Evolutionary conservation across 495 filamentous ascomycete genomes (phyloP).

Genomic region (Trypethelium eluteriae): DNA sequence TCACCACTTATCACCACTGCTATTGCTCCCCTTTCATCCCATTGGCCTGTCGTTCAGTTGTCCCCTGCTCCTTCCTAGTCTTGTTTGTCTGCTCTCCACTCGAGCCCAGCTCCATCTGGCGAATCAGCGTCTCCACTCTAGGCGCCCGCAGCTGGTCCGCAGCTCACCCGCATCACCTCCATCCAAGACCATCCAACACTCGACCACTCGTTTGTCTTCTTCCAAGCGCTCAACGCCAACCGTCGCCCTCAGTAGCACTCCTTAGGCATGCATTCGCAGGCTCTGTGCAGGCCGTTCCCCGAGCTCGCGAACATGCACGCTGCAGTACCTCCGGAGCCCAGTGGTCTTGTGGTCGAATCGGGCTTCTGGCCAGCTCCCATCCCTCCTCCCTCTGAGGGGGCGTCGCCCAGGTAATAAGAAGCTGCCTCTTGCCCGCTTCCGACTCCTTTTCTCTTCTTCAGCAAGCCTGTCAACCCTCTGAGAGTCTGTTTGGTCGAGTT

Average conservation of each 20-base stretch:
- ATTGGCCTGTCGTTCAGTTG: neutral
- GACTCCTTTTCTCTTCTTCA: constrained; percentile 28
- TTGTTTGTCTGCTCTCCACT: neutral
- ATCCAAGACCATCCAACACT: neutral
- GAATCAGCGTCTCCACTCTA: neutral
- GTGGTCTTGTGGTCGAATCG: constrained; percentile 1
- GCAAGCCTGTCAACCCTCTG: constrained; percentile 37
- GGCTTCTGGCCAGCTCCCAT: neutral
- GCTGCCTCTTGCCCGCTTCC: constrained; percentile 16
- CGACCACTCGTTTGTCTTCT: constrained; percentile 2
- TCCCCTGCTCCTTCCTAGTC: neutral
- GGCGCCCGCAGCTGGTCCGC: neutral
- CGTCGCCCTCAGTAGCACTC: neutral
- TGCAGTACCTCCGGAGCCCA: neutral
- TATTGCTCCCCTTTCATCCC: neutral
- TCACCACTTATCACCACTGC: neutral
- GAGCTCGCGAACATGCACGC: neutral
- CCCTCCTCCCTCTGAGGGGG: neutral
- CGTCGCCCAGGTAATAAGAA: constrained; percentile 13
- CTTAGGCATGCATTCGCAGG: constrained; percentile 2
- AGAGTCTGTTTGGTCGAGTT: constrained; percentile 34
- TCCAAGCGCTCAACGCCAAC: constrained; percentile 7
- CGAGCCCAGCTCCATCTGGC: neutral
- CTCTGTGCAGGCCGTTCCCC: neutral
- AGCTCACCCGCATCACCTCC: neutral